Evolutionary conservation across 129 eudicot genomes (phyloP).

Genomic region (carrot (Daucus carota)): DH1_v3.0 NC_030386.2:3991001-3991500

Average conservation of each 20-base stretch:
- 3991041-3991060: conserved; percentile 72
- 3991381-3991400: conserved; percentile 72
- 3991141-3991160: conserved; percentile 85
- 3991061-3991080: conserved; percentile 57
- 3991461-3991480: conserved; percentile 69
- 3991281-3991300: background rate
- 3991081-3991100: conserved; percentile 94
- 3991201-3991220: background rate
- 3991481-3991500: conserved; percentile 16
- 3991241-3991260: background rate
- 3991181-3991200: conserved; percentile 48
- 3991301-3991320: conserved; percentile 3
- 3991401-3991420: conserved; percentile 90
- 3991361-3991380: conserved; percentile 90
- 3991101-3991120: conserved; percentile 80
- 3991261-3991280: background rate
- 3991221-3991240: background rate
- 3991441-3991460: conserved; percentile 62
- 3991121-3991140: conserved; percentile 99
- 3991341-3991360: conserved; percentile 74
- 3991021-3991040: conserved; percentile 81
- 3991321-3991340: conserved; percentile 82
- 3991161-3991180: conserved; percentile 70
- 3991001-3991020: conserved; percentile 27
- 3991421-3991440: conserved; percentile 92